A percentile compares a stretch with the other conserved stretches of the same genome.
phyloP scores from a whole-genome alignment of 2,329 filamentous ascomycete genomes.

The Colletotrichum magnum region DNA sequence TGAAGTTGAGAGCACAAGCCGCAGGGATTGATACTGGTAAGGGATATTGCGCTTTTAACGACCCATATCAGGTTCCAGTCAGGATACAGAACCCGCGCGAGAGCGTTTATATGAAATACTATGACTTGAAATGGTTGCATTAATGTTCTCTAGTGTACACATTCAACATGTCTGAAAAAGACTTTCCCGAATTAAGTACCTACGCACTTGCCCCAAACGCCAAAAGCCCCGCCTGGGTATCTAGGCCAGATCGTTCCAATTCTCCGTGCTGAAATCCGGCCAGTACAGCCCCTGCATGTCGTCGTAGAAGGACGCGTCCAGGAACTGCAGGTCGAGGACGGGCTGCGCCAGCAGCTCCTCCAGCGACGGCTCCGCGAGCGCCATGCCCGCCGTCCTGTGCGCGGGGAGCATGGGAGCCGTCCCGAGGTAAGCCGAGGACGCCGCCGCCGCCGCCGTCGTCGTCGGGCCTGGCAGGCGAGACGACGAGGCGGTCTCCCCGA shows the following conservation, averaged over 20 bases:
- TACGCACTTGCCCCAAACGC: not conserved
- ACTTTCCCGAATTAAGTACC: not conserved
- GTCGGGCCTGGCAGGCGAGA: not conserved
- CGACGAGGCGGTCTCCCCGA: not conserved
- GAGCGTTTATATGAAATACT: no score
- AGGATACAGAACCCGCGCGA: no score
- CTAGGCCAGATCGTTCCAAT: slow-evolving; percentile 35
- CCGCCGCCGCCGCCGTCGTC: no score
- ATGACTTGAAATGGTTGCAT: no score
- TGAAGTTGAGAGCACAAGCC: no score
- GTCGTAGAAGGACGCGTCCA: slow-evolving; percentile 45
- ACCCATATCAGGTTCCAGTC: no score
- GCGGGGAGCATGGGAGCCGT: slow-evolving; percentile 2
- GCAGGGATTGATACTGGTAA: no score
- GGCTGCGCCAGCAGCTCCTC: slow-evolving; percentile 53
- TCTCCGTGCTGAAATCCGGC: slow-evolving; percentile 41
- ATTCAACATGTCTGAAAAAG: no score
- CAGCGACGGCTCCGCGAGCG: slow-evolving; percentile 52
- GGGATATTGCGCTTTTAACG: no score
- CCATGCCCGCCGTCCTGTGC: slow-evolving; percentile 50
- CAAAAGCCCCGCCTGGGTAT: not conserved
- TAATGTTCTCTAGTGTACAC: no score
- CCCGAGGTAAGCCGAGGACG: not conserved
- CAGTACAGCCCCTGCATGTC: slow-evolving; percentile 42
- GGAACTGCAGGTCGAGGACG: slow-evolving; percentile 50